A percentile compares a stretch with the other conserved stretches of the same genome.
phyloP scores from a whole-genome alignment of 192 early-diverging fungal genomes.

The Thamnidium elegans region DNA sequence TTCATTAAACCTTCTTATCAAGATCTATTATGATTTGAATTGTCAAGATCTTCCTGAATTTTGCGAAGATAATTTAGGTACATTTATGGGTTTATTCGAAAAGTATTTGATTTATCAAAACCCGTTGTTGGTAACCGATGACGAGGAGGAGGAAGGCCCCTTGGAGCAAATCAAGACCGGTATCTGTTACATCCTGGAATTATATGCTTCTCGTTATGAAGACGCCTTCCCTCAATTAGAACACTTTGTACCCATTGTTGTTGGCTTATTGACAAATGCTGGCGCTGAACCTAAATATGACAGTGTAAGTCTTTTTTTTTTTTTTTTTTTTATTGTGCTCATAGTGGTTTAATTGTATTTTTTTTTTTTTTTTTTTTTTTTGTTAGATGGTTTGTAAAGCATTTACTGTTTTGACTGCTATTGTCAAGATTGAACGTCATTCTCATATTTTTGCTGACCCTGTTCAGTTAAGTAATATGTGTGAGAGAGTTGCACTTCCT shows the following conservation, averaged over 20 bases:
- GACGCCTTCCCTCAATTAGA: conserved; percentile 82
- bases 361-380: background rate
- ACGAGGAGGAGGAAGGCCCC: conserved; percentile 80
- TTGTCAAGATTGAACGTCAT: conserved; percentile 75
- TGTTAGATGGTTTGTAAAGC: conserved; percentile 81
- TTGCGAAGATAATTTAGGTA: conserved; percentile 87
- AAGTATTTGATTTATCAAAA: conserved; percentile 87
- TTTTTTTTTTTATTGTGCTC: no score
- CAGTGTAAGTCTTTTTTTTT: conserved; percentile 43
- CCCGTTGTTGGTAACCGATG: conserved; percentile 64
- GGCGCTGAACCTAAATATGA: conserved; percentile 78
- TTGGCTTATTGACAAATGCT: conserved; percentile 78
- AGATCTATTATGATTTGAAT: conserved; percentile 94
- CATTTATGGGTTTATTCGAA: conserved; percentile 81
- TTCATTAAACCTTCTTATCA: conserved; percentile 71
- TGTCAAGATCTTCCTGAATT: conserved; percentile 96
- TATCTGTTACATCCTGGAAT: conserved; percentile 90
- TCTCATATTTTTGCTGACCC: conserved; percentile 67
- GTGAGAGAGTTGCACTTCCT: conserved; percentile 87
- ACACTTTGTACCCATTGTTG: conserved; percentile 85
- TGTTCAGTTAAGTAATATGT: conserved; percentile 76
- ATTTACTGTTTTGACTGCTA: conserved; percentile 85
- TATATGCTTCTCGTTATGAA: conserved; percentile 89
- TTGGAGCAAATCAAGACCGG: conserved; percentile 88
- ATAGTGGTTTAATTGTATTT: background rate